Evolutionary conservation across 208 protist species (phyloP), one percentile per base, ranked within the genome.

Genomic region (Trypanosoma vivax): DNA sequence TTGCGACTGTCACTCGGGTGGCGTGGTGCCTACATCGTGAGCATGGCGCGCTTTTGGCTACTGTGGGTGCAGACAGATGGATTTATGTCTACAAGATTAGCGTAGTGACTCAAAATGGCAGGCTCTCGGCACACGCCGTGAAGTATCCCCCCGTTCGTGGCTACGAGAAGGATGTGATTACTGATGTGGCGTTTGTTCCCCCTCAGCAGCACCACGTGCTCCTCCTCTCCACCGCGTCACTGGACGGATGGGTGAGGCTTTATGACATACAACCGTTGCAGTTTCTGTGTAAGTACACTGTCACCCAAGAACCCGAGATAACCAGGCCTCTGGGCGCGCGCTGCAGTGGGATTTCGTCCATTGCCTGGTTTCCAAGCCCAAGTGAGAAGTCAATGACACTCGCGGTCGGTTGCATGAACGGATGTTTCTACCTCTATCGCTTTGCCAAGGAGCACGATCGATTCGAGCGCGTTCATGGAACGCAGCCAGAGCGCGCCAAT

Each of bases 111-210:
- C 81, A 82, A 23, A 69, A 71, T 43, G 79, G 71, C 3, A 65
- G 66, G 49, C 70, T 69, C 16, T 41, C 72, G 25, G 67, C 69
- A 25, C 66, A 79, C 52, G 68, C 73, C 9, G 50, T 76, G 30
- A 76, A 80, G 27, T 83, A 63, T 72, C 70, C 82, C 16, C 59
- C 66, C 24, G 70, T 84, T 64, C 73, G 77, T 31, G 83, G 88
- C 14, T 88, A 78, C 52, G 83, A 92, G 62, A 90, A 90, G 57
- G 88, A 94, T 63, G 83, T 75, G 39, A 90, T 91, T 61, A 94
- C 83, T 2, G 83, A 91, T 58, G 75, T 94, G 27, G 80, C 88
- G 27, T 94, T 94, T 61, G 62, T 90, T 40, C 88, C 83, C 16
- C 82, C 81, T 14, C 75, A 80, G 52, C 79, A 89, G 60, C 79